Evolutionary conservation across 768 basidiomycete genomes (phyloP).

Genomic region (Suillus occidentalis): DNA sequence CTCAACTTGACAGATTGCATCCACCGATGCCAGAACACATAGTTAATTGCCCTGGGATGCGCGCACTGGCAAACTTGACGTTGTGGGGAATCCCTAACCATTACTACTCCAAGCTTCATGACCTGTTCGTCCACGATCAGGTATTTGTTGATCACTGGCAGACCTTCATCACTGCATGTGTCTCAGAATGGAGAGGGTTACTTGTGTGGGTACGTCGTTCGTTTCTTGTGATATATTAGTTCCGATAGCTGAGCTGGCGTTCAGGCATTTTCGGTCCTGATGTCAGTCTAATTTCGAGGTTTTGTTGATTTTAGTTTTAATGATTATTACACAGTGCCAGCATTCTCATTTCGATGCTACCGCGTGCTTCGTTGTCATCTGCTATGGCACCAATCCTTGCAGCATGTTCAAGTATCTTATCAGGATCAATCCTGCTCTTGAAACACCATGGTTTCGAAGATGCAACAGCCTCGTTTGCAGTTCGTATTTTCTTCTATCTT

Average conservation of each 20-base stretch:
- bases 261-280: constrained; percentile 15
- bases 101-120: constrained; percentile 41
- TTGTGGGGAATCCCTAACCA: constrained; percentile 42
- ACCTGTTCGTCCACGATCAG: constrained; percentile 48
- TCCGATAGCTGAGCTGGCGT: neutral
- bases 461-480: constrained; percentile 37
- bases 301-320: constrained; percentile 31
- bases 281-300: constrained; percentile 15
- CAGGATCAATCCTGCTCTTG: constrained; percentile 10
- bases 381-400: constrained; percentile 7
- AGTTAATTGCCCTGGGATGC: constrained; percentile 32
- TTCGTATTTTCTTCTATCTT: constrained; percentile 22
- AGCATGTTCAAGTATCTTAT: constrained; percentile 9
- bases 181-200: constrained; percentile 46
- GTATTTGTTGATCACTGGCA: constrained; percentile 51
- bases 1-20: constrained; percentile 49
- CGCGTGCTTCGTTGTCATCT: constrained; percentile 6
- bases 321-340: constrained; percentile 31
- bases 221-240: neutral
- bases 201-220: constrained; percentile 33
- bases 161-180: constrained; percentile 38
- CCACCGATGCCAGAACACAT: constrained; percentile 41
- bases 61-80: constrained; percentile 33
- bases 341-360: constrained; percentile 34
- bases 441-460: constrained; percentile 8